These are phyloP conservation scores for Ajuga reptans DNA, from an alignment of 305 asterid genomes.

Conservation along the genomic window DNA sequence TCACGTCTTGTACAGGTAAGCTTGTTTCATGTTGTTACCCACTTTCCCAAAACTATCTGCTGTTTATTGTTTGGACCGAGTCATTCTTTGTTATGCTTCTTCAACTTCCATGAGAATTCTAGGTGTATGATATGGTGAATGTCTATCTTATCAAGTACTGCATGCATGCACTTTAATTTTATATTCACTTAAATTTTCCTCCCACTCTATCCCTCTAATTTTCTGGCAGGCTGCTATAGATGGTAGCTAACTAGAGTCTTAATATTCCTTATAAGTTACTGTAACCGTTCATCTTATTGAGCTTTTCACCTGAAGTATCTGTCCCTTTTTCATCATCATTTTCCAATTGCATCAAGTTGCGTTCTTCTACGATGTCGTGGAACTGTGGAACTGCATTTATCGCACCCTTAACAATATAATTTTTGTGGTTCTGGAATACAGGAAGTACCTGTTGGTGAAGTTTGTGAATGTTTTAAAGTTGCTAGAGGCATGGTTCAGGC, in stretches of 20 bases:
- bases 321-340: not conserved
- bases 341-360: constrained; percentile 8
- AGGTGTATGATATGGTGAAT: constrained; percentile 6
- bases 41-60: not conserved
- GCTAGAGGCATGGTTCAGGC: constrained; percentile 99
- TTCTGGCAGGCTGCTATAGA: not conserved
- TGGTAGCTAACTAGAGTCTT: constrained; percentile 8
- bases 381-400: constrained; percentile 13
- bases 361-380: constrained; percentile 7
- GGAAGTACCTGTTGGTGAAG: constrained; percentile 85
- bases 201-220: not conserved
- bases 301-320: constrained; percentile 3
- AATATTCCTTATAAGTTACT: not conserved
- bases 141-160: constrained; percentile 1
- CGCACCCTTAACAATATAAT: constrained; percentile 15
- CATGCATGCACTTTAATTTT: not conserved
- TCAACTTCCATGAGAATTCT: not conserved
- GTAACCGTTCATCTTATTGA: not conserved
- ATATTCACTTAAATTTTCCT: not conserved
- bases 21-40: not conserved
- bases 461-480: constrained; percentile 81
- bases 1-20: constrained; percentile 92
- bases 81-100: constrained; percentile 7
- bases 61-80: constrained; percentile 1
- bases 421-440: constrained; percentile 33